Evolutionary conservation across 208 protist genomes (phyloP).

Genomic region (Herpetomonas muscarum): DNA sequence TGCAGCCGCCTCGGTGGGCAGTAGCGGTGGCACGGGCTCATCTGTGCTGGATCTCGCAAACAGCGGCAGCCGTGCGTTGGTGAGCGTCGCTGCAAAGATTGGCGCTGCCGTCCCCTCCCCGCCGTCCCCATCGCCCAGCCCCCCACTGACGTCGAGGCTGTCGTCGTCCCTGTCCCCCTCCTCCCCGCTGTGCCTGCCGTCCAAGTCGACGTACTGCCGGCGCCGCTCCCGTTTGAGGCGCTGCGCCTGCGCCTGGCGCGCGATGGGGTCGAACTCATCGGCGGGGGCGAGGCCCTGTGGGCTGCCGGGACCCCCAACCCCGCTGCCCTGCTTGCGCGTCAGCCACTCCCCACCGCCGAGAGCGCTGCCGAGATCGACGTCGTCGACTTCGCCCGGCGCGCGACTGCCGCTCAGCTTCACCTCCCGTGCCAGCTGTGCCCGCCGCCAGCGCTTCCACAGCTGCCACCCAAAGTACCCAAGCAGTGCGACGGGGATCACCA

Average conservation of each 20-base stretch:
- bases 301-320: neutral
- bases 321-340: neutral
- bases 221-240: conserved; percentile 14
- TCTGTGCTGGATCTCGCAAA: no score
- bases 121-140: neutral
- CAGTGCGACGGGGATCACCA: conserved; percentile 21
- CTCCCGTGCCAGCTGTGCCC: conserved; percentile 10
- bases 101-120: conserved; percentile 4
- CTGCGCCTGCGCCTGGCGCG: conserved; percentile 24
- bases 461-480: conserved; percentile 13
- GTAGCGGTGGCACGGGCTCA: no score
- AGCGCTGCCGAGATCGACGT: conserved; percentile 16
- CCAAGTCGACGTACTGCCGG: neutral
- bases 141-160: conserved; percentile 6
- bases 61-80: neutral
- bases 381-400: conserved; percentile 24
- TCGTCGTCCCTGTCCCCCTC: no score
- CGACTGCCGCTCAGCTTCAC: conserved; percentile 22
- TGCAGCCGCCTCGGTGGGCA: no score
- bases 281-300: neutral
- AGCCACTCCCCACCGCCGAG: conserved; percentile 26
- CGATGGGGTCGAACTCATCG: conserved; percentile 40
- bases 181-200: no score
- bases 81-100: conserved; percentile 4
- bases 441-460: conserved; percentile 12